These are phyloP conservation scores for Xylaria sp. DNA, from an alignment of 2,329 filamentous ascomycete genomes.

Conservation along the genomic window DNA sequence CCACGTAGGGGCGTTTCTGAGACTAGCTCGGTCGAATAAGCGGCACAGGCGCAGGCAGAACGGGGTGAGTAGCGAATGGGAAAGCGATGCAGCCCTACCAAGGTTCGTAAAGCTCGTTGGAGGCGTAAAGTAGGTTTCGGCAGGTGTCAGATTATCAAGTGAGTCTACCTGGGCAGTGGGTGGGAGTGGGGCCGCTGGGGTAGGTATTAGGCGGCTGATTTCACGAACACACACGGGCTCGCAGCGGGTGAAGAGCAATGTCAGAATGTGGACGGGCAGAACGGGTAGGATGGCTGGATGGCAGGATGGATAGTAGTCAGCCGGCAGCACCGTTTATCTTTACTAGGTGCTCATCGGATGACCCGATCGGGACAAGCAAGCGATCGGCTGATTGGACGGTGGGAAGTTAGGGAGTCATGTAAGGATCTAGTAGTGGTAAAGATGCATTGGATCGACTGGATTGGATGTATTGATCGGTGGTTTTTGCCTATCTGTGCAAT, in stretches of 20 bases:
- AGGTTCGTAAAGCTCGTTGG: constrained; percentile 11
- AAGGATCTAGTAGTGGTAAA: too few relatives aligned
- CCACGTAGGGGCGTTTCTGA: constrained; percentile 1
- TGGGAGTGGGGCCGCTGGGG: constrained; percentile 10
- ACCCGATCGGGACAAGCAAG: constrained; percentile 11
- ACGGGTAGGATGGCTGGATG: too few relatives aligned
- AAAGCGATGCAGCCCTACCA: constrained; percentile 11
- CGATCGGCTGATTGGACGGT: constrained; percentile 3
- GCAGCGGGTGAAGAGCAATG: too few relatives aligned
- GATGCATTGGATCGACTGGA: too few relatives aligned
- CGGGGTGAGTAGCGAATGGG: constrained; percentile 16
- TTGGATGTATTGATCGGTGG: too few relatives aligned
- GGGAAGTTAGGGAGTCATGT: background rate
- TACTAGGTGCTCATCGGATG: constrained; percentile 8
- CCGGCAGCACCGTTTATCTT: background rate
- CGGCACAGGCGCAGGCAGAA: constrained; percentile 19
- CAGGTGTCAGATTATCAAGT: constrained; percentile 15
- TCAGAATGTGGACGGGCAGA: too few relatives aligned
- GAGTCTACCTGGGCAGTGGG: too few relatives aligned
- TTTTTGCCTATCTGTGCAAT: too few relatives aligned
- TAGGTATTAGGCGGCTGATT: constrained; percentile 10
- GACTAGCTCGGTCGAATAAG: constrained; percentile 14
- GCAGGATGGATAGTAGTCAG: background rate
- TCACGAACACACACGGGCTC: constrained; percentile 12
- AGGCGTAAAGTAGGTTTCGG: constrained; percentile 9